These are phyloP conservation scores for Globisporangium viniferum DNA, from an alignment of 352 stramenopile genomes.

Conservation along the genomic window DNA sequence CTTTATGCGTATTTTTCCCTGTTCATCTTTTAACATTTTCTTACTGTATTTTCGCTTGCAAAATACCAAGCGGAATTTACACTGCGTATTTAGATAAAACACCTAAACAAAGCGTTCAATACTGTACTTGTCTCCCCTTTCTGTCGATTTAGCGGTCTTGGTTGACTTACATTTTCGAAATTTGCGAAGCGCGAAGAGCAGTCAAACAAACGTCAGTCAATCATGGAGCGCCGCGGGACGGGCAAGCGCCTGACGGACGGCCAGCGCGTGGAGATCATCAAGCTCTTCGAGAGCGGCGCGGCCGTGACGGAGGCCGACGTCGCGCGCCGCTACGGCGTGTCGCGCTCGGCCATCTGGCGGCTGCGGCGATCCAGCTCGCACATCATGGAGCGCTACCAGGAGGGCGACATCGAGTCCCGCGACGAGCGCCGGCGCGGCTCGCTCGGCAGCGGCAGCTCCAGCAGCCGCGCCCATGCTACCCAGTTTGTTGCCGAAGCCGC, in stretches of 20 bases:
- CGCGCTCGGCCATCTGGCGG: conserved; percentile 41
- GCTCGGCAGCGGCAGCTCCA: conserved; percentile 3
- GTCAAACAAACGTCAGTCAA: neutral
- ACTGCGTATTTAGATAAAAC: neutral
- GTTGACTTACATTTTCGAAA: conserved; percentile 11
- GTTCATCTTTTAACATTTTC: too few relatives aligned
- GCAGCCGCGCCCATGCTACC: neutral
- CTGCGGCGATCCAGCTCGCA: conserved; percentile 30
- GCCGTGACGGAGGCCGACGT: conserved; percentile 37
- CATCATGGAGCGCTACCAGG: conserved; percentile 45
- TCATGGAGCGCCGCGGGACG: conserved; percentile 36
- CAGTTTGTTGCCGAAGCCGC: neutral
- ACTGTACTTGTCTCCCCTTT: neutral
- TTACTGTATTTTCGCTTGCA: too few relatives aligned
- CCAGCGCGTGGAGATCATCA: conserved; percentile 53
- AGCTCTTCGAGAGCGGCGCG: conserved; percentile 40
- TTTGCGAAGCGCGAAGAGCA: neutral
- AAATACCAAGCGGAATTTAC: too few relatives aligned
- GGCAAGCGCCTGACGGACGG: conserved; percentile 46
- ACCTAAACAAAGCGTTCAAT: neutral
- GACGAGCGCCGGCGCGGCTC: conserved; percentile 33
- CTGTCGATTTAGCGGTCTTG: conserved; percentile 4
- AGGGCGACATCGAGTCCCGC: conserved; percentile 35
- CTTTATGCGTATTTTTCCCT: too few relatives aligned
- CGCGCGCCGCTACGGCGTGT: conserved; percentile 45